Evolutionary conservation across 371 early-diverging fungal species (phyloP).

Genomic region (Mortierella sp.): DNA sequence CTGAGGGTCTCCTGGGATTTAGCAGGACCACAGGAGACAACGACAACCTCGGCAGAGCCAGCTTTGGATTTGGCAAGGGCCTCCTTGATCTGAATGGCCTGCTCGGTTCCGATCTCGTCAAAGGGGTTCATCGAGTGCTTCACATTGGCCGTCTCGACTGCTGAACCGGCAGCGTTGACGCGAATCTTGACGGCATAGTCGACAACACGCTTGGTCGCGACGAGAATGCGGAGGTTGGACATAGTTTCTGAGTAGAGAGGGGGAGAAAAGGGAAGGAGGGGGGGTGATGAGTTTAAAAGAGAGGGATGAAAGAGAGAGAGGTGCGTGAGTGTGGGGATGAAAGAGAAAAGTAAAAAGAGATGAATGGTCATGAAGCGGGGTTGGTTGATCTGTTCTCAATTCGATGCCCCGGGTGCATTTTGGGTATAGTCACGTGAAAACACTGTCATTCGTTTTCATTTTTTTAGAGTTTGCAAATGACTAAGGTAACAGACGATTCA

Average conservation of each 20-base stretch:
- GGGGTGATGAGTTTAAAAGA: no score
- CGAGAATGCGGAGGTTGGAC: slow-evolving; percentile 80
- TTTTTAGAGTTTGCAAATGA: background rate
- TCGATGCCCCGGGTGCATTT: slow-evolving; percentile 29
- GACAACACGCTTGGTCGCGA: slow-evolving; percentile 96
- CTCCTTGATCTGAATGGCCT: slow-evolving; percentile 95
- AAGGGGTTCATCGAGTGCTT: slow-evolving; percentile 99
- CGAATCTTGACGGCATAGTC: slow-evolving; percentile 99
- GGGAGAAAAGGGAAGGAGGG: background rate
- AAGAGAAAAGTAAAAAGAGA: slow-evolving; percentile 12
- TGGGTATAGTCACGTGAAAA: slow-evolving; percentile 42
- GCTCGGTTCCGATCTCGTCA: slow-evolving; percentile 98
- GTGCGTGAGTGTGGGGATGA: slow-evolving; percentile 10
- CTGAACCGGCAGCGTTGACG: slow-evolving; percentile 90
- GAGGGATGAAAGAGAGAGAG: background rate
- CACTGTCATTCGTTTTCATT: slow-evolving; percentile 6
- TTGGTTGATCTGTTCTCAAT: slow-evolving; percentile 15
- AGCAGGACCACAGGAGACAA: slow-evolving; percentile 91
- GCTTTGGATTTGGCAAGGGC: slow-evolving; percentile 69
- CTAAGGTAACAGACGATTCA: background rate
- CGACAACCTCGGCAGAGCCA: slow-evolving; percentile 87
- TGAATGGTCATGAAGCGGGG: slow-evolving; percentile 18
- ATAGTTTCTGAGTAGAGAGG: slow-evolving; percentile 6
- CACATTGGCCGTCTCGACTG: slow-evolving; percentile 92
- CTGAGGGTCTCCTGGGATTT: slow-evolving; percentile 95